A percentile compares a stretch with the other conserved stretches of the same genome.
These are phyloP conservation scores for Rhytidhysteron rufulum DNA, from an alignment of 2,329 filamentous ascomycete species.

Conservation along the genomic window DNA sequence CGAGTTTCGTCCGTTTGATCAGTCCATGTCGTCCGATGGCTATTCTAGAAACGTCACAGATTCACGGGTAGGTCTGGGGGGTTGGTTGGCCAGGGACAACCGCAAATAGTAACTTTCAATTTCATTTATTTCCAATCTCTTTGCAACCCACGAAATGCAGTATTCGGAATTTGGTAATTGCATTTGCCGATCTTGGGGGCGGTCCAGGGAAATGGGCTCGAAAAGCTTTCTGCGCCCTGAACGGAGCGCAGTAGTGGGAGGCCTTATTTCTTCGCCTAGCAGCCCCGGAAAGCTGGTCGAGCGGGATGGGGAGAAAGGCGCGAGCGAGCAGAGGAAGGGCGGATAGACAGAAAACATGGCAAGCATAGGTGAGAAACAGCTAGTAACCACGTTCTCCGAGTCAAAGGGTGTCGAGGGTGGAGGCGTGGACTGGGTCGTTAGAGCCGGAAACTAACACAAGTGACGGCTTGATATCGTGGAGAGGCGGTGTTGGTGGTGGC, in stretches of 20 bases:
- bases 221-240: neutral
- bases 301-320: neutral
- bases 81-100: too few relatives aligned
- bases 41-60: too few relatives aligned
- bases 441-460: neutral
- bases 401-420: neutral
- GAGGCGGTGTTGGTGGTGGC: neutral
- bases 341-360: neutral
- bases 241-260: neutral
- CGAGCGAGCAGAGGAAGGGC: neutral
- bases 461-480: neutral
- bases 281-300: too few relatives aligned
- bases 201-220: neutral
- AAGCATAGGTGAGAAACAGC: neutral
- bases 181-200: neutral
- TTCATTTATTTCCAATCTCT: neutral
- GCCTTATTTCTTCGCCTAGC: neutral
- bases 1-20: too few relatives aligned
- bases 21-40: too few relatives aligned
- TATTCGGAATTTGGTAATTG: too few relatives aligned
- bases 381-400: neutral
- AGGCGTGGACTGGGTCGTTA: neutral
- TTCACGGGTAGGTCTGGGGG: too few relatives aligned
- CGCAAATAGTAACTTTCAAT: too few relatives aligned
- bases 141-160: too few relatives aligned